These are phyloP conservation scores for Phytophthora fragariaefolia DNA, from an alignment of 352 stramenopile species.

Conservation along the genomic window DNA sequence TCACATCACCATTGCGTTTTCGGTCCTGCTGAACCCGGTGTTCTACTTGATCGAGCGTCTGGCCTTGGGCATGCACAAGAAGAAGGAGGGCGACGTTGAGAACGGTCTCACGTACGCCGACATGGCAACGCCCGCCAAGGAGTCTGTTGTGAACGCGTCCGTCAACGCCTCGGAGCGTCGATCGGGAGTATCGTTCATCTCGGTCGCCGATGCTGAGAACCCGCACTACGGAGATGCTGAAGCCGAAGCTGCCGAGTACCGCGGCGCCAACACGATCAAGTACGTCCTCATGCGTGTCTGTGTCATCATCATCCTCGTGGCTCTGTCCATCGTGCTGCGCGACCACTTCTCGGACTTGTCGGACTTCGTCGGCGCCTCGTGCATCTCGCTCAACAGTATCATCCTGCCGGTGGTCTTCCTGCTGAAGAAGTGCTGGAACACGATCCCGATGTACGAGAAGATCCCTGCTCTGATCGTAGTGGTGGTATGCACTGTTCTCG, in stretches of 20 bases:
- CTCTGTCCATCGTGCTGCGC: slow-evolving; percentile 33
- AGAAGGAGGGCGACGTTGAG: slow-evolving; percentile 40
- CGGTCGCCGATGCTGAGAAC: slow-evolving; percentile 33
- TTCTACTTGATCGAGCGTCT: slow-evolving; percentile 57
- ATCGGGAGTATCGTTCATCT: slow-evolving; percentile 40
- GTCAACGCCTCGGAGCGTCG: slow-evolving; percentile 36
- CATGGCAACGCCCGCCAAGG: slow-evolving; percentile 27
- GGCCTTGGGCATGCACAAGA: slow-evolving; percentile 58
- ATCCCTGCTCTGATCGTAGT: slow-evolving; percentile 33
- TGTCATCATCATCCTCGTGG: slow-evolving; percentile 47
- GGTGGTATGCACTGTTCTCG: too few relatives aligned
- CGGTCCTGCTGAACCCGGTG: slow-evolving; percentile 45
- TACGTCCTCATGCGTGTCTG: slow-evolving; percentile 50
- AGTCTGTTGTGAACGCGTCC: slow-evolving; percentile 28
- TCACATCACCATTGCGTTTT: slow-evolving; percentile 42
- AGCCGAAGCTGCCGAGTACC: slow-evolving; percentile 46
- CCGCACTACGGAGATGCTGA: slow-evolving; percentile 35
- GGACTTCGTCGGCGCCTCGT: slow-evolving; percentile 62
- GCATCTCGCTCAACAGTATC: slow-evolving; percentile 60
- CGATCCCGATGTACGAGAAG: slow-evolving; percentile 49
- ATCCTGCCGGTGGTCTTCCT: slow-evolving; percentile 60
- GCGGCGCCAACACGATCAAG: slow-evolving; percentile 43
- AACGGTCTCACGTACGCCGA: slow-evolving; percentile 32
- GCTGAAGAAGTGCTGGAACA: slow-evolving; percentile 54
- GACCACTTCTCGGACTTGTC: slow-evolving; percentile 56